Base-by-base conservation (phyloP, 306 rosid genomes). In the Vicia villosa region DNA sequence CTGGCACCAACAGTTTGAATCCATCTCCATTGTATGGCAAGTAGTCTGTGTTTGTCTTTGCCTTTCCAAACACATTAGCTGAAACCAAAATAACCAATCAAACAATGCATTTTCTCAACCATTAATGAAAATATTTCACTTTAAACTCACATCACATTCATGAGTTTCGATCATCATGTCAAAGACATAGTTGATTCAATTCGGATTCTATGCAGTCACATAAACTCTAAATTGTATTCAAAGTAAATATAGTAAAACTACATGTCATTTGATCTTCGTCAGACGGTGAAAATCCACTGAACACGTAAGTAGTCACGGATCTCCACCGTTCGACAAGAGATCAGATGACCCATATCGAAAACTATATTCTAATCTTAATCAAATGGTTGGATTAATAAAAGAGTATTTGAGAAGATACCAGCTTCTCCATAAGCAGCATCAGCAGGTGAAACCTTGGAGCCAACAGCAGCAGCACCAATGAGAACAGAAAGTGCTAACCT, bases 371-470 rank as follows among this genome's bases (percentile, higher is more conserved):
- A 4, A 10, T n/a, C n/a, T n/a, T n/a, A n/a, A n/a, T n/a, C n/a
- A n/a, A n/a, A n/a, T n/a, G n/a, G n/a, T n/a, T n/a, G n/a, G n/a
- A n/a, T n/a, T n/a, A n/a, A n/a, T n/a, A n/a, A 54, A 5, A 52
- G 2, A 1, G 32, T 21, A 14, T 20, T 52, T 1, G 34, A 28
- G 50, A 12, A 57, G 34, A 56, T 84, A 93, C 98, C 97, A 34
- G 98, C 86, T 84, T 93, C 97, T 2, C 98, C 98, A 54, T 85
- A 93, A 28, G 98, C 98, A 1, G 98, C 98, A 77, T 90, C 97
- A 21, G 98, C 94, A 43, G 98, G 97, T 22, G 94, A 81, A 8
- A 86, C 96, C 86, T 84, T 93, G 32, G 97, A 80, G 85, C 83
- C 91, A 63, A 90, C 73, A 74, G 98, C 96, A 11, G 97, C 96